phyloP scores from a whole-genome alignment of 2,329 filamentous ascomycete species.

The Stagonosporopsis tanaceti region DNA sequence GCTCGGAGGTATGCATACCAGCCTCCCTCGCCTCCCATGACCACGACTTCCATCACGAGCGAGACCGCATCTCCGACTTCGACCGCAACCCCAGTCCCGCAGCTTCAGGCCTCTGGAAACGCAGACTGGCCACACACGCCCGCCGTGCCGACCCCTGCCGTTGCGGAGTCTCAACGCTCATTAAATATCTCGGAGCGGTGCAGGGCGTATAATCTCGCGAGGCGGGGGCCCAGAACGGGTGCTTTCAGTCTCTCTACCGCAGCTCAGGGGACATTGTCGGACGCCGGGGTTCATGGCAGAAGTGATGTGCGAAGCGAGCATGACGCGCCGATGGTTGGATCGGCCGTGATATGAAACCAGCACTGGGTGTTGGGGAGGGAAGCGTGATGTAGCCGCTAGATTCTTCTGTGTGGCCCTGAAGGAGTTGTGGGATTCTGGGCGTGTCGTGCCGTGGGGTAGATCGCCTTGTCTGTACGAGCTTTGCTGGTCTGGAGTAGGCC shows the following conservation, averaged over 20 bases:
- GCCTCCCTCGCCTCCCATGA: not conserved
- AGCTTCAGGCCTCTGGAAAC: not conserved
- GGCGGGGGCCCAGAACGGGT: not conserved
- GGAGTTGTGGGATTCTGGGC: no score
- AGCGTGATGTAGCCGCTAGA: not conserved
- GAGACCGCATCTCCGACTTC: no score
- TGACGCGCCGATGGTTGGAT: no score
- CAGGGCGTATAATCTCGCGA: not conserved
- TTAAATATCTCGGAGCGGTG: not conserved
- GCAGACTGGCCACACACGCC: not conserved
- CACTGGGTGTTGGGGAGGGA: not conserved
- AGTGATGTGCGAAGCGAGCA: not conserved
- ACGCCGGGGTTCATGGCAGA: not conserved
- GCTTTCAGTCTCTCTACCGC: not conserved
- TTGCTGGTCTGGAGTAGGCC: not conserved
- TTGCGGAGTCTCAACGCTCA: not conserved
- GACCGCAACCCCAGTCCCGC: no score
- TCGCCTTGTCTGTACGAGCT: not conserved
- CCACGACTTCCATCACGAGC: no score
- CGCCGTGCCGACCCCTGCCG: not conserved
- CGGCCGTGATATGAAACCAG: not conserved
- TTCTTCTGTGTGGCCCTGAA: no score
- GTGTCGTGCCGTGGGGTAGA: no score
- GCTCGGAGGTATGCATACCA: not conserved
- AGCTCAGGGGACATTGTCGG: not conserved